Evolutionary conservation across 306 rosid species (phyloP).

Genomic region (Cicer pinnatifidum): DNA sequence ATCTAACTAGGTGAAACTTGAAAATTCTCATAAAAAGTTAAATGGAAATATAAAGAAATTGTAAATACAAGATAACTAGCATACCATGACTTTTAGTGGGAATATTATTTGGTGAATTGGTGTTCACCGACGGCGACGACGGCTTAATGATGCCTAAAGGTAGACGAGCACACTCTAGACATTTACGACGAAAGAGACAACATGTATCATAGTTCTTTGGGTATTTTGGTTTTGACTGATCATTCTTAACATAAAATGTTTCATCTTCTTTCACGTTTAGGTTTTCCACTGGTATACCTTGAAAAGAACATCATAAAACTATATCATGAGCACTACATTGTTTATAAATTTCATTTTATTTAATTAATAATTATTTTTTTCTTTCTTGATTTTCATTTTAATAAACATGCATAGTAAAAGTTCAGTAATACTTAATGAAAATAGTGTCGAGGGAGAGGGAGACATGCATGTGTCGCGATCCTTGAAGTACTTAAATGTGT

Average conservation of each 20-base stretch:
- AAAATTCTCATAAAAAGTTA: too few species aligned
- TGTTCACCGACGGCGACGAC: not conserved
- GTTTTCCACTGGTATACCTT: not conserved
- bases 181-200: not conserved
- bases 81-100: not conserved
- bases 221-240: not conserved
- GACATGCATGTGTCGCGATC: too few species aligned
- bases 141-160: not conserved
- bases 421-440: too few species aligned
- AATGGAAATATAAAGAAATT: not conserved
- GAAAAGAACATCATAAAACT: not conserved
- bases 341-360: too few species aligned
- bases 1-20: too few species aligned
- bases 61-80: not conserved
- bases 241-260: not conserved
- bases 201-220: slow-evolving; percentile 25
- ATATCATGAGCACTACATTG: not conserved
- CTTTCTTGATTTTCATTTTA: too few species aligned
- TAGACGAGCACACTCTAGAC: not conserved
- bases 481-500: too few species aligned
- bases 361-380: too few species aligned
- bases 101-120: not conserved
- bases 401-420: too few species aligned
- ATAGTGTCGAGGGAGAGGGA: too few species aligned
- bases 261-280: not conserved